These are phyloP conservation scores for Rauvolfia tetraphylla DNA, from an alignment of 257 asterid species.

Conservation along the genomic window DNA sequence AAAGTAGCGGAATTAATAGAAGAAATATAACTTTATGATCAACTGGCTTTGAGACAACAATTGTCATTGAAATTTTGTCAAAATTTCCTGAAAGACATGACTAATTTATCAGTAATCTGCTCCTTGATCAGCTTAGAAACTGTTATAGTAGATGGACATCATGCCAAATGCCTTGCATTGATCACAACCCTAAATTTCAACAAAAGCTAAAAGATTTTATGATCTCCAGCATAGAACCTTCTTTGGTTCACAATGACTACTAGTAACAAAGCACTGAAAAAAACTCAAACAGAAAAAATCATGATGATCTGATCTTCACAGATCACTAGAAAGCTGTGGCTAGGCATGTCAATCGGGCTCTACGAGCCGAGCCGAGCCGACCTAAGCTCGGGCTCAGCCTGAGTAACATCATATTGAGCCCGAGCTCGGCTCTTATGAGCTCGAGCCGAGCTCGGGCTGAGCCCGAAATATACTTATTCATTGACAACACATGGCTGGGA, in stretches of 20 bases:
- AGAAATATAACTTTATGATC: too few species aligned
- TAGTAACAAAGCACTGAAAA: not conserved
- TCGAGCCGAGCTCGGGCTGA: too few species aligned
- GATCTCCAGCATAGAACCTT: constrained; percentile 29
- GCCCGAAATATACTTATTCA: too few species aligned
- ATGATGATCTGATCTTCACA: not conserved
- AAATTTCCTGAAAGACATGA: not conserved
- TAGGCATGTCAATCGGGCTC: too few species aligned
- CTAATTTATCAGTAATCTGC: not conserved
- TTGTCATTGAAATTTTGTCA: not conserved
- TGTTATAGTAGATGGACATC: not conserved
- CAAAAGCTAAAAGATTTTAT: not conserved
- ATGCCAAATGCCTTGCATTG: not conserved
- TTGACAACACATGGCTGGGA: too few species aligned
- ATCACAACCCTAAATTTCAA: not conserved
- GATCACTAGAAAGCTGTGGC: constrained; percentile 32
- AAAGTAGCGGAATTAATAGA: too few species aligned
- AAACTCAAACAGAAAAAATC: not conserved
- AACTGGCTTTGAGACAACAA: not conserved
- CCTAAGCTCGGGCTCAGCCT: too few species aligned
- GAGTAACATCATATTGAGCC: too few species aligned
- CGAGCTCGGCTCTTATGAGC: too few species aligned
- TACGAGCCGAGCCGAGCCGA: too few species aligned
- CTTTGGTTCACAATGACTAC: constrained; percentile 34
- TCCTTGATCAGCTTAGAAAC: not conserved